A percentile compares a stretch with the other conserved stretches of the same genome.
Conservation (phyloP, 345 rosid genomes). For the Diplotaxis tenuifolia region DNA sequence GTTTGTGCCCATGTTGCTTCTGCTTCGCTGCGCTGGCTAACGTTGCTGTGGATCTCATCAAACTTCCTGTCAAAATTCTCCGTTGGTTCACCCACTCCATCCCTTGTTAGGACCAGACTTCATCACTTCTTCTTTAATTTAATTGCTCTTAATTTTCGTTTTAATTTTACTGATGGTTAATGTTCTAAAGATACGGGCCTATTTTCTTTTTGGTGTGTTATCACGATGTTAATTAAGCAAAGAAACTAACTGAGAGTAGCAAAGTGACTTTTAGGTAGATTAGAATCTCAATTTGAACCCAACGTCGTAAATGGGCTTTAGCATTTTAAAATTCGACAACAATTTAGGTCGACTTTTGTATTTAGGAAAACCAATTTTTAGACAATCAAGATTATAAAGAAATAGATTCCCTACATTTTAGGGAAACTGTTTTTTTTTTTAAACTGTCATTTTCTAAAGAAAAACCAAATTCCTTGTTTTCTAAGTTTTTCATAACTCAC, state of each 20-base stretch:
- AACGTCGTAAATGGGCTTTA: neutral
- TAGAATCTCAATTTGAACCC: neutral
- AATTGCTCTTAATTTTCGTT: neutral
- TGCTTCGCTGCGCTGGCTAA: slow-evolving; percentile 68
- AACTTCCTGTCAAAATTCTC: slow-evolving; percentile 64
- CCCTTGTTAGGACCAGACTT: slow-evolving; percentile 49
- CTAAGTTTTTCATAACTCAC: too few species aligned
- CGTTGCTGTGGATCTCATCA: slow-evolving; percentile 57
- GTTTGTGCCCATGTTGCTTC: slow-evolving; percentile 83
- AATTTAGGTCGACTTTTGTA: too few species aligned
- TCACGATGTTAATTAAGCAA: too few species aligned
- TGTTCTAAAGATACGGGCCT: neutral
- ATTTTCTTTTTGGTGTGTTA: neutral
- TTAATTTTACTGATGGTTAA: neutral
- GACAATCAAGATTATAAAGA: too few species aligned
- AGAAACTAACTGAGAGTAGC: too few species aligned
- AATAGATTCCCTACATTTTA: too few species aligned
- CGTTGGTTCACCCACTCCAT: slow-evolving; percentile 71
- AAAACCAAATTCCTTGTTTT: too few species aligned
- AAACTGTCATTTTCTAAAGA: too few species aligned
- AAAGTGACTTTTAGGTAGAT: neutral
- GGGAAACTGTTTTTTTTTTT: too few species aligned
- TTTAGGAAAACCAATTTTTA: too few species aligned
- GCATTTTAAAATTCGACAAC: too few species aligned
- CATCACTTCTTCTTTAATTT: neutral